Base-by-base conservation (phyloP, 306 rosid species). In the Vigna angularis region DNA sequence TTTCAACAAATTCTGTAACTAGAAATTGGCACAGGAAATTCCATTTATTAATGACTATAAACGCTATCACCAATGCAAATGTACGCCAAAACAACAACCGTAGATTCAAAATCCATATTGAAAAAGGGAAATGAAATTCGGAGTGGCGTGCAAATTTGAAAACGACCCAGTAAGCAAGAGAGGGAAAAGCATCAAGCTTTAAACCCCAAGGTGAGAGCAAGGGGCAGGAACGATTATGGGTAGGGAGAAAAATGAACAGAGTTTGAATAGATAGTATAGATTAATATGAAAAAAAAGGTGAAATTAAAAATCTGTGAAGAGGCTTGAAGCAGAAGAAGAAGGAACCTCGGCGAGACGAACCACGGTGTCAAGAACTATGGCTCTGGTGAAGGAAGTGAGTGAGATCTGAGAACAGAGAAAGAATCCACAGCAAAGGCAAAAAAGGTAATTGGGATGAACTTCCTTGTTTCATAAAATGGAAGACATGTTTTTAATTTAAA, bases 321-420 rank as follows among this genome's bases (percentile, higher is more conserved):
- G 14, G 32, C 17, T 58, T 32, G 47, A 82, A 51, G 68, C 30
- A 12, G 47, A 12, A 48, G 40, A 69, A 71, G 49, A 44, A 66
- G 1, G 9, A 42, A 82, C 86, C 82, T 77, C 16, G 16, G 24
- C 30, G 2, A 57, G 71, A 66, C 24, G n/a, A 36, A 44, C 20
- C 22, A 26, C 9, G 22, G 52, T 26, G 30, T 5, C 3, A 59
- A 28, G 66, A 26, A 69, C 30, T 9, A 40, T 12, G 70, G 48
- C 34, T 49, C 69, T 38, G 74, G 64, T n/a, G 24, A 82, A 45
- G 74, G 68, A 70, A 32, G 49, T 76, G 71, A 72, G 82, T 76
- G 71, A 72, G 85, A 82, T 81, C 79, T 57, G 76, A 49, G 83
- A 82, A 44, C 28, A 16, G 40, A 59, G 76, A 48, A 32, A 4